phyloP scores from a whole-genome alignment of 2,329 filamentous ascomycete species.

The Cadophora malorum region DNA sequence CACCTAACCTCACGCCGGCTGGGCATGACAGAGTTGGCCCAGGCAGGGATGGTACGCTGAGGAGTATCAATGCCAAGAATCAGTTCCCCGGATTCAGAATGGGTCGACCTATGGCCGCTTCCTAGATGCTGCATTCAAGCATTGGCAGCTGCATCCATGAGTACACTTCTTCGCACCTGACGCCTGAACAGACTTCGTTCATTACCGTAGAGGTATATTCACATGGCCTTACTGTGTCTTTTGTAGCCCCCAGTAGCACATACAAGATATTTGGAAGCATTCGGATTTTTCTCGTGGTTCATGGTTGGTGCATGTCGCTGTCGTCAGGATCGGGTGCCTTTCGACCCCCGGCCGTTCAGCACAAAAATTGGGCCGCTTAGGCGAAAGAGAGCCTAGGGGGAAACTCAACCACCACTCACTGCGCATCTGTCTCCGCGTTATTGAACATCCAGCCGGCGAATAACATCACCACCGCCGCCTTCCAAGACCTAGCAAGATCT shows the following conservation, averaged over 20 bases:
- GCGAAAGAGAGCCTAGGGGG: not conserved
- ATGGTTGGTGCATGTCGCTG: not conserved
- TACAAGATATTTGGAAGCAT: not conserved
- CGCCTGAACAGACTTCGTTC: not conserved
- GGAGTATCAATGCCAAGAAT: slow-evolving; percentile 4
- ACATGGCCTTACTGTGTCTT: no score
- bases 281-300: not conserved
- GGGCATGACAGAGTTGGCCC: no score
- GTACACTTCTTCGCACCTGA: not conserved
- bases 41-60: not conserved
- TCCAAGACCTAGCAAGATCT: not conserved
- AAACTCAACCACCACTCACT: slow-evolving; percentile 7
- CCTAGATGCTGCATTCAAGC: slow-evolving; percentile 9
- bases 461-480: not conserved
- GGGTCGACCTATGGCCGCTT: slow-evolving; percentile 9
- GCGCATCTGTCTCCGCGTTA: not conserved
- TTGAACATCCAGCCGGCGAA: not conserved
- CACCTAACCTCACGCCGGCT: not conserved
- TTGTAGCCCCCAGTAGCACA: no score
- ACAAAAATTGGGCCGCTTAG: not conserved
- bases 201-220: no score
- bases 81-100: slow-evolving; percentile 17
- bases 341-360: not conserved
- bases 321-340: not conserved
- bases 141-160: slow-evolving; percentile 2